Conservation (phyloP, 2,329 filamentous ascomycete species). For the Cladosporium colombiae region DNA sequence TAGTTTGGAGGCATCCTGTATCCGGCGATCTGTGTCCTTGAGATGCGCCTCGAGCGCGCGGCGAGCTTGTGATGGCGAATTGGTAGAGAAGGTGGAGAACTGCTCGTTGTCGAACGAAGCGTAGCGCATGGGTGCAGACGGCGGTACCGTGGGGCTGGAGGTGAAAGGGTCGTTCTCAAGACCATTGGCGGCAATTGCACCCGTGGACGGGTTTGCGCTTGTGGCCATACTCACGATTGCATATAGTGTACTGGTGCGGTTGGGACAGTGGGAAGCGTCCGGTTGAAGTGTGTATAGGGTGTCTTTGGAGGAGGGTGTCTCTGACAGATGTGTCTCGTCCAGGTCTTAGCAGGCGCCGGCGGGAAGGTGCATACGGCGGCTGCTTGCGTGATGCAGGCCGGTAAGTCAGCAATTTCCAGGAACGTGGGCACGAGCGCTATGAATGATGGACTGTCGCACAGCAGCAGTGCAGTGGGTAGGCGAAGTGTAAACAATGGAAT, state of each 20-base stretch:
- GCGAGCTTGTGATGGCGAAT: constrained; percentile 84
- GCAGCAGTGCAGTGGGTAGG: background rate
- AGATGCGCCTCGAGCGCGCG: constrained; percentile 88
- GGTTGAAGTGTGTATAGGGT: background rate
- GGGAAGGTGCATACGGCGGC: constrained; percentile 8
- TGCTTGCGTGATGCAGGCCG: no score
- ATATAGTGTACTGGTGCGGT: constrained; percentile 9
- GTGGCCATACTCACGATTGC: constrained; percentile 41
- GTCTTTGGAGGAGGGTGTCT: background rate
- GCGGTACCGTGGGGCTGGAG: constrained; percentile 32
- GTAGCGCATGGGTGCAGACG: constrained; percentile 63
- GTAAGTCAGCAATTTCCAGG: background rate
- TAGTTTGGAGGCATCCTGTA: constrained; percentile 87
- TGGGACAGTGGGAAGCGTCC: background rate
- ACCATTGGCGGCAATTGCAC: constrained; percentile 43
- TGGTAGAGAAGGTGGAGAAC: constrained; percentile 72
- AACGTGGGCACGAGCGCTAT: background rate
- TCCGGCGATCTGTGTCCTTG: constrained; percentile 84
- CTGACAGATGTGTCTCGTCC: constrained; percentile 1
- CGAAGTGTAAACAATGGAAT: background rate
- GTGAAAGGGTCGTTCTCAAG: constrained; percentile 47
- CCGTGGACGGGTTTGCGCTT: constrained; percentile 43
- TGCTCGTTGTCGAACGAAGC: constrained; percentile 76
- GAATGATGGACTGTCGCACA: background rate
- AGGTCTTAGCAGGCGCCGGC: constrained; percentile 13